Base-by-base conservation (phyloP, 2,329 filamentous ascomycete genomes). In the Balansia obtecta region DNA sequence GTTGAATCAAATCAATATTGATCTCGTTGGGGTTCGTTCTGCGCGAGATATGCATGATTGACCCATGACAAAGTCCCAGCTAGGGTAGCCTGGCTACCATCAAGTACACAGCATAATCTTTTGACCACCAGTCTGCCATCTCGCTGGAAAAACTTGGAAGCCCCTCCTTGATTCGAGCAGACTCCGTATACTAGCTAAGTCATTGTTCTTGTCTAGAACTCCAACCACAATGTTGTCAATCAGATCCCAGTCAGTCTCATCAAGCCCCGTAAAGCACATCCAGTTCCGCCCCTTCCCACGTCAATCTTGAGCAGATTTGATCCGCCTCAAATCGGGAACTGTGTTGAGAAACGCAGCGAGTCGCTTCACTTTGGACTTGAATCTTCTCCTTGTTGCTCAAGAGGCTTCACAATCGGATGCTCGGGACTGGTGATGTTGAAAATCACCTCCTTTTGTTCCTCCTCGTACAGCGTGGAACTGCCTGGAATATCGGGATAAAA, bases 301-400 rank as follows among this genome's bases (percentile, higher is more conserved):
- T 62, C 60, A 15, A 61, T 52, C 51, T 62, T 62, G 45, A 62
- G 50, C n/a, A 62, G 40, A 42, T 61, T 61, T 58, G 38, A 61
- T 57, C 8, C 49, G 46, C 11, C 44, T 45, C 22, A 59, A 20
- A 13, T 49, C 53, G 3, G 45, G 38, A 32, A 22, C 16, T n/a
- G 45, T 15, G 7, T 51, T 37, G 44, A 59, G 40, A 16, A 61
- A 54, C 11, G 48, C 44, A 4, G 60, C 59, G 4, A 61, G 55
- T 30, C 52, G 37, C 46, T 55, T 41, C 5, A 60, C 30, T 4
- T 4, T 48, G 20, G 8, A 61, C 54, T 5, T 52, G 33, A 2
- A 61, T 42, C 30, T 49, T 22, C 41, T 49, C 44, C 8, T 41
- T 50, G 9, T 44, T 50, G 12, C 30, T 46, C 10, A 54, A 52